Conservation (phyloP, 192 early-diverging fungal species). For the Coemansia sp. region DNA sequence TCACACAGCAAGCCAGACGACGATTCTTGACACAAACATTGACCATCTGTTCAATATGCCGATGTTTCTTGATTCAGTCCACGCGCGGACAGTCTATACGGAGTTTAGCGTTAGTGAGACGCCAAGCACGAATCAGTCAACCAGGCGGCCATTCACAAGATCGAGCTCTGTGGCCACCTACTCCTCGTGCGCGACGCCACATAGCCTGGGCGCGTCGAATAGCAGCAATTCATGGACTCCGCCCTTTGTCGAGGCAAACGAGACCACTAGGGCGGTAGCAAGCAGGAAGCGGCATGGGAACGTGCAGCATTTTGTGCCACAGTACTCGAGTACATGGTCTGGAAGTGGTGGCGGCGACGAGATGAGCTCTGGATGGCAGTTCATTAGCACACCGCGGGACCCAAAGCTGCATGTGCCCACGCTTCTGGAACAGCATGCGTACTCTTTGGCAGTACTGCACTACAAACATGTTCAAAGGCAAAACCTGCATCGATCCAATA, state of each 20-base stretch:
- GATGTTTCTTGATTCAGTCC: slow-evolving; percentile 27
- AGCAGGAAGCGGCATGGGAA: slow-evolving; percentile 12
- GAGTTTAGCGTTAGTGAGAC: slow-evolving; percentile 14
- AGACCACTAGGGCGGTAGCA: not conserved
- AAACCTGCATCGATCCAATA: not conserved
- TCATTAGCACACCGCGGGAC: slow-evolving; percentile 48
- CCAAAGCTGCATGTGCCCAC: slow-evolving; percentile 48
- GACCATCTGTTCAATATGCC: slow-evolving; percentile 41
- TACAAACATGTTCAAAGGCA: slow-evolving; percentile 10
- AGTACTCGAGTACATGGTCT: slow-evolving; percentile 34
- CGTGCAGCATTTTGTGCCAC: slow-evolving; percentile 52
- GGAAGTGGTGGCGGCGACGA: slow-evolving; percentile 9
- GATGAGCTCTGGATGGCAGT: slow-evolving; percentile 51
- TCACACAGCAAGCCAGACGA: not conserved
- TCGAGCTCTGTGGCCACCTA: slow-evolving; percentile 20
- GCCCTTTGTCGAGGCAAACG: not conserved
- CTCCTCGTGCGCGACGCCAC: slow-evolving; percentile 34
- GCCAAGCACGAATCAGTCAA: not conserved
- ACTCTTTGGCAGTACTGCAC: slow-evolving; percentile 35
- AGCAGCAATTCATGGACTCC: slow-evolving; percentile 10
- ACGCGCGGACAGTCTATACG: slow-evolving; percentile 6
- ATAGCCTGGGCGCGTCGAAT: not conserved
- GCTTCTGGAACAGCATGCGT: slow-evolving; percentile 47
- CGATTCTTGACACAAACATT: slow-evolving; percentile 22
- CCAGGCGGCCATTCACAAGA: slow-evolving; percentile 11